phyloP scores from a whole-genome alignment of 495 filamentous ascomycete genomes.

The Talaromyces nanjingensis region DNA sequence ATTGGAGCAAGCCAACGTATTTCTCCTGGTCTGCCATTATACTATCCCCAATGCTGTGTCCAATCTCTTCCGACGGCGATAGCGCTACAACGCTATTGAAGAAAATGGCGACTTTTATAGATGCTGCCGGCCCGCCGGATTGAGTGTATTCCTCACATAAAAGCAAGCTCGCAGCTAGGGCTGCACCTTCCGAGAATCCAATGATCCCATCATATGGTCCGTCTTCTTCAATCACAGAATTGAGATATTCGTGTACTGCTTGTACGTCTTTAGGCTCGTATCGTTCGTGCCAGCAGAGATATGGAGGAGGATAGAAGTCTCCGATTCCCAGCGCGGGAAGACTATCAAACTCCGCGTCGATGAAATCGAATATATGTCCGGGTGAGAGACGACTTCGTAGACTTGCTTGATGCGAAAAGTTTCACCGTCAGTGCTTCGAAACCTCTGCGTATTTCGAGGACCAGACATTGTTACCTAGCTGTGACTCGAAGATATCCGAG shows the following conservation, averaged over 20 bases:
- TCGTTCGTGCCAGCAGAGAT: conserved; percentile 11
- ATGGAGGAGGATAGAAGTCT: conserved; percentile 12
- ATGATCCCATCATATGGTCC: conserved; percentile 19
- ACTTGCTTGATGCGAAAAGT: neutral
- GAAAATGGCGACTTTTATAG: conserved; percentile 19
- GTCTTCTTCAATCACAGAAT: conserved; percentile 13
- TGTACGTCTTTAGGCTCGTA: conserved; percentile 11
- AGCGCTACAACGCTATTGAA: conserved; percentile 1
- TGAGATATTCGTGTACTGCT: conserved; percentile 11
- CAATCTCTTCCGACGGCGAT: conserved; percentile 1
- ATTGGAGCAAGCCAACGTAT: neutral
- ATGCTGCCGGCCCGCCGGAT: neutral
- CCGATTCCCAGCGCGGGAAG: conserved; percentile 9
- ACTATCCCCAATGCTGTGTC: neutral
- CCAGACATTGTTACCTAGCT: conserved; percentile 6
- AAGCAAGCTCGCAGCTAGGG: conserved; percentile 9
- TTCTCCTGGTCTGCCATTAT: conserved; percentile 4
- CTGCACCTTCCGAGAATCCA: conserved; percentile 16
- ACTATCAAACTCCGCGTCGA: conserved; percentile 11
- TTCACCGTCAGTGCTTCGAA: neutral
- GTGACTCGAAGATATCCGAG: conserved; percentile 13
- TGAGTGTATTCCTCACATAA: conserved; percentile 11
- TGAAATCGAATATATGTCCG: conserved; percentile 16
- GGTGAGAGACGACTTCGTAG: conserved; percentile 10
- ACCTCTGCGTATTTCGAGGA: neutral